These are phyloP conservation scores for Talaromyces rugulosus DNA, from an alignment of 2,329 filamentous ascomycete species.

Conservation along the genomic window DNA sequence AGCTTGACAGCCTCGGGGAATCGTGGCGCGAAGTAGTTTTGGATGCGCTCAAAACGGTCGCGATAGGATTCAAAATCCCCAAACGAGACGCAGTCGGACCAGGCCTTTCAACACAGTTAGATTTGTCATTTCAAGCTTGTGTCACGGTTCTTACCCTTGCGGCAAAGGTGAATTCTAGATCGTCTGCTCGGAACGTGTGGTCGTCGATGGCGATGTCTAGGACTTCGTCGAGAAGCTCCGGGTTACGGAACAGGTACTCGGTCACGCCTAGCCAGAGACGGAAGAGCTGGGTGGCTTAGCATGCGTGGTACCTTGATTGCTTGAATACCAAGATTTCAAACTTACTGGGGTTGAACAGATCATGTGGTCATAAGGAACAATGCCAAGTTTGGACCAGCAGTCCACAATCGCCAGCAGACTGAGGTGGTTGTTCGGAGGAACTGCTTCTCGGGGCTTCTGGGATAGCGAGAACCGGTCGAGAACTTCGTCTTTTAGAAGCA, in stretches of 20 bases:
- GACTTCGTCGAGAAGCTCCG: conserved; percentile 73
- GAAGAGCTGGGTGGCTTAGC: conserved; percentile 59
- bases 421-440: conserved; percentile 84
- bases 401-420: conserved; percentile 95
- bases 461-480: conserved; percentile 86
- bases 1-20: conserved; percentile 83
- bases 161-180: conserved; percentile 96
- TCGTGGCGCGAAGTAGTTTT: conserved; percentile 83
- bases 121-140: not conserved
- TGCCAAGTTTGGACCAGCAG: conserved; percentile 91
- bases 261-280: conserved; percentile 95
- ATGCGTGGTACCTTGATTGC: not conserved
- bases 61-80: conserved; percentile 91
- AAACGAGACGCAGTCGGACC: conserved; percentile 88
- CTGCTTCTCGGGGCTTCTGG: conserved; percentile 59
- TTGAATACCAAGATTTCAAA: conserved; percentile 14
- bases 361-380: conserved; percentile 98
- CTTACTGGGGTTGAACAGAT: conserved; percentile 88
- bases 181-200: conserved; percentile 87
- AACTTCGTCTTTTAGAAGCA: conserved; percentile 74
- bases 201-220: conserved; percentile 84
- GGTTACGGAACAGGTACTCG: conserved; percentile 88
- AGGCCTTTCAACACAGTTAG: conserved; percentile 53
- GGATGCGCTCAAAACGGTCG: conserved; percentile 85
- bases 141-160: conserved; percentile 56